Evolutionary conservation across 176 grass and related monocot genomes (phyloP).

Genomic region (maize (Zea mays)): Zm-B73-REFERENCE-NAM-5.0 NC_050100.1:76067001-76067500

Average conservation of each 20-base stretch:
- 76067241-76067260: conserved; percentile 3
- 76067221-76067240: conserved; percentile 25
- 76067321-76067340: neutral
- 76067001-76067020: no score
- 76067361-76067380: neutral
- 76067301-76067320: neutral
- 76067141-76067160: conserved; percentile 4
- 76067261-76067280: neutral
- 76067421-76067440: conserved; percentile 86
- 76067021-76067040: neutral
- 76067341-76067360: neutral
- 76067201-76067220: neutral
- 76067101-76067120: neutral
- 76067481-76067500: neutral
- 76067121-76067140: neutral
- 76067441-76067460: conserved; percentile 12
- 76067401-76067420: conserved; percentile 96
- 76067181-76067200: neutral
- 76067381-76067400: conserved; percentile 40
- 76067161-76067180: conserved; percentile 26
- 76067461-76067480: neutral
- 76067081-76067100: conserved; percentile 11
- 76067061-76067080: neutral
- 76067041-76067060: conserved; percentile 3
- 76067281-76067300: neutral